These are phyloP conservation scores for Tylopilus vinaceipallidus DNA, from an alignment of 768 basidiomycete species.

Conservation along the genomic window DNA sequence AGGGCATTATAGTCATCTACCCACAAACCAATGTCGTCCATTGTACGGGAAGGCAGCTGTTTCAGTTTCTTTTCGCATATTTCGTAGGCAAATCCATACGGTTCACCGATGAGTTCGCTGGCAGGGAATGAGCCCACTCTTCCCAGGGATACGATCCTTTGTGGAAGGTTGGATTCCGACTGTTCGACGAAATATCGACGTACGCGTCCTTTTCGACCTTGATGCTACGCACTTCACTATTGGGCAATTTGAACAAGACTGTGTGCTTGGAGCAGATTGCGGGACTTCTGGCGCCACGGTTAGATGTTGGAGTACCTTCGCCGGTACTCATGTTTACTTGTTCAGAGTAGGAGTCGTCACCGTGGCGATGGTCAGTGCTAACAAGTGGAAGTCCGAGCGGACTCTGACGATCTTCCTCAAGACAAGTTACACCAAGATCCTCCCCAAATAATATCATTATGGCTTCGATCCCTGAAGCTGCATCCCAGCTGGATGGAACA, in stretches of 20 bases:
- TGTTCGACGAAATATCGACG: conserved; percentile 27
- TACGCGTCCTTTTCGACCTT: conserved; percentile 74
- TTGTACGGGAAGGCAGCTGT: conserved; percentile 55
- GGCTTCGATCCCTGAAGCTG: conserved; percentile 1
- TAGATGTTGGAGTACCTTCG: conserved; percentile 6
- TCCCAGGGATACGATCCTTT: conserved; percentile 71
- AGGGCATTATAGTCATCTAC: neutral
- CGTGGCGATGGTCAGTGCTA: too few relatives aligned
- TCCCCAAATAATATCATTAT: conserved; percentile 4
- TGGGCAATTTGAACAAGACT: conserved; percentile 79
- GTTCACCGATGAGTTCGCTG: conserved; percentile 75
- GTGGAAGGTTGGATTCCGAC: conserved; percentile 4
- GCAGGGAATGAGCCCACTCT: conserved; percentile 83
- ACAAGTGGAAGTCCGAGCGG: neutral
- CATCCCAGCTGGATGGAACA: neutral
- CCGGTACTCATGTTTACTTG: conserved; percentile 14
- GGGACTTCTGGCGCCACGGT: conserved; percentile 13
- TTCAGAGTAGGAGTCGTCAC: too few relatives aligned
- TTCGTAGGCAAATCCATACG: conserved; percentile 89
- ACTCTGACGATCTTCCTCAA: too few relatives aligned
- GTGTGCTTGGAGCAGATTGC: conserved; percentile 67
- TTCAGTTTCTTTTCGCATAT: conserved; percentile 70
- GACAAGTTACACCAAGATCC: neutral
- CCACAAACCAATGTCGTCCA: conserved; percentile 75
- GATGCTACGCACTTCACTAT: conserved; percentile 71